Evolutionary conservation across 176 grass and related monocot genomes (phyloP), one percentile per base, ranked within the genome.

Genomic region (Stipa capillata): DNA sequence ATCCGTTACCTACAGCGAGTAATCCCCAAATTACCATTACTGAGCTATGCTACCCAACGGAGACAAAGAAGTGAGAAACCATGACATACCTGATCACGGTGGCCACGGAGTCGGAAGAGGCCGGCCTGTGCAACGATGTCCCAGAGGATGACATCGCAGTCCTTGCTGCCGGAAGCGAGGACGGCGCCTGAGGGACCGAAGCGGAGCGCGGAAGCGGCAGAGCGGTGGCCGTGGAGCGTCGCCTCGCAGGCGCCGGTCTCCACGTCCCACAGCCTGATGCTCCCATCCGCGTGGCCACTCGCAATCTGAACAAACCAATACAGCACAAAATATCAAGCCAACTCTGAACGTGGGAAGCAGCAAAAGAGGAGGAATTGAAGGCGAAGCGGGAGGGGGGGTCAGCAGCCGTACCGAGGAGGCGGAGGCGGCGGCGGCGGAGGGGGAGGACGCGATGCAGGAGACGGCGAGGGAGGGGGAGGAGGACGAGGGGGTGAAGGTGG

Each of bases 131-230:
- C 89, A 29, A 97, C 85, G 3, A 97, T 89, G 50, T 97, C 94
- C 94, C 94, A 97, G 23, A 97, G 71, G 25, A 97, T 97, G 63
- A 97, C 67, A 52, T 97, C 94, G 37, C 91, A 97, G 71, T 97
- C 94, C 79, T 94, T 97, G 50, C 94, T 86, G 36, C 91, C 94
- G 20, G 94, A 97, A 23, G 94, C 91, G 5, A 97, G 85, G 20
- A 97, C 67, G 6, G 94, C 89, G 31, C 83, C 85, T 4, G 87
- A 44, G 15, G 86, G 89, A 11, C 72, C 85, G 44, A 94, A 97
- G 11, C 87, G 79, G 72, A 97, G 82, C 15, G 87, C 89, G 8
- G 94, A 92, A 9, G 84, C 89, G 0, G 94, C 91, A 0, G 94
- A 92, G 74, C 93, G 93, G 49, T 97, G 94, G 40, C 94, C 94